A percentile compares a stretch with the other conserved stretches of the same genome.
Evolutionary conservation across 495 filamentous ascomycete genomes (phyloP).

Genomic region (Stereocaulon alpinum): DNA sequence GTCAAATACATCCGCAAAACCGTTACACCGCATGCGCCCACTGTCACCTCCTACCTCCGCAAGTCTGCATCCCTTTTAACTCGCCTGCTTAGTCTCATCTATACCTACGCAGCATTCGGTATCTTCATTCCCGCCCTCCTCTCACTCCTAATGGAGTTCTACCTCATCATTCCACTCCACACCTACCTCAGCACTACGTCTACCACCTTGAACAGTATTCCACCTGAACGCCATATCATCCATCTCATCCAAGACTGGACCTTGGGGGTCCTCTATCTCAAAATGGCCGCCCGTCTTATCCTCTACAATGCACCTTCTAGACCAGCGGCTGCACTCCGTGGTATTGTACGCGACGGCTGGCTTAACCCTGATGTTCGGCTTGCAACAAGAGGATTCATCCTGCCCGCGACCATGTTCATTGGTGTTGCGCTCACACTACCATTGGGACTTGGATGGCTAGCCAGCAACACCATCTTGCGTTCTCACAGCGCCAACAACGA

Average conservation of each 20-base stretch:
- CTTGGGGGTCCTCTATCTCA: conserved; percentile 82
- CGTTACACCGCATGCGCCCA: conserved; percentile 21
- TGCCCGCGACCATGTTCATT: conserved; percentile 56
- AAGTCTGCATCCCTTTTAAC: conserved; percentile 11
- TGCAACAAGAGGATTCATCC: conserved; percentile 71
- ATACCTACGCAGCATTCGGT: conserved; percentile 60
- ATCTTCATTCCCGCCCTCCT: conserved; percentile 75
- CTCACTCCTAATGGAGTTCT: conserved; percentile 75
- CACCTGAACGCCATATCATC: conserved; percentile 50
- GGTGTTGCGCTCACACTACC: conserved; percentile 50
- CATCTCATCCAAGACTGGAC: conserved; percentile 92
- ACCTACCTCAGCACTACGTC: conserved; percentile 48
- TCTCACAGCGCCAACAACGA: conserved; percentile 26
- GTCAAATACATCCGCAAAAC: conserved; percentile 12
- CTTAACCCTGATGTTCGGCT: conserved; percentile 66
- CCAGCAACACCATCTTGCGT: conserved; percentile 35
- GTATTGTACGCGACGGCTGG: conserved; percentile 70
- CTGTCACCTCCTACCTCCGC: conserved; percentile 10
- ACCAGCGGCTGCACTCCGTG: conserved; percentile 60
- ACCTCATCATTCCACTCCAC: conserved; percentile 78
- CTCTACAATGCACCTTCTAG: conserved; percentile 54
- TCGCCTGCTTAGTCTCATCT: conserved; percentile 42
- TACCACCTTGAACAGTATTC: neutral
- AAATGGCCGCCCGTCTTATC: conserved; percentile 65
- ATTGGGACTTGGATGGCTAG: conserved; percentile 35